These are phyloP conservation scores for Pleurotus cornucopiae DNA, from an alignment of 768 basidiomycete species.

Conservation along the genomic window DNA sequence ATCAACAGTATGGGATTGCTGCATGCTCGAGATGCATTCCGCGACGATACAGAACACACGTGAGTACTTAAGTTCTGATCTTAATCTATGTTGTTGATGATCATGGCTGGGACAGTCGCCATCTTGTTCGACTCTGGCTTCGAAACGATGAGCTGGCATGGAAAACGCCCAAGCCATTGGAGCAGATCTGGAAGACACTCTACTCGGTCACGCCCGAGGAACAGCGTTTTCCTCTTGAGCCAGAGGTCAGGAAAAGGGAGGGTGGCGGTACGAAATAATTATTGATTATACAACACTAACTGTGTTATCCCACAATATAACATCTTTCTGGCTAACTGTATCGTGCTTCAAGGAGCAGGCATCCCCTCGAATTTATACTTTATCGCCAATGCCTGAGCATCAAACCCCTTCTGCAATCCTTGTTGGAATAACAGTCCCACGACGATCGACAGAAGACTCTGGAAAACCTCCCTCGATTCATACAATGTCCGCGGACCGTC, in stretches of 20 bases:
- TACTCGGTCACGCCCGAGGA: constrained; percentile 28
- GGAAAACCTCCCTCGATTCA: constrained; percentile 24
- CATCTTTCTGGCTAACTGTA: no score
- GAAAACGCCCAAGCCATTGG: constrained; percentile 28
- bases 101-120: constrained; percentile 20
- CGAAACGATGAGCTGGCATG: constrained; percentile 34
- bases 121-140: constrained; percentile 34
- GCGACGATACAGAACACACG: constrained; percentile 15
- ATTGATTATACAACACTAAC: background rate
- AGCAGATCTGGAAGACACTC: constrained; percentile 29
- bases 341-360: no score
- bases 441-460: background rate
- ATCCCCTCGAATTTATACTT: constrained; percentile 1
- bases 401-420: constrained; percentile 5
- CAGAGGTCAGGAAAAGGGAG: constrained; percentile 23
- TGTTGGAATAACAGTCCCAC: background rate
- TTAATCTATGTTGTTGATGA: background rate
- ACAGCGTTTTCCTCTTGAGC: constrained; percentile 33
- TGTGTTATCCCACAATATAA: no score
- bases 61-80: constrained; percentile 4
- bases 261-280: constrained; percentile 12
- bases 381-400: constrained; percentile 3
- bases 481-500: constrained; percentile 22
- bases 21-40: constrained; percentile 17
- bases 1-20: constrained; percentile 16